Conservation (phyloP, 2,329 filamentous ascomycete species). For the Penicillium sp. region DNA sequence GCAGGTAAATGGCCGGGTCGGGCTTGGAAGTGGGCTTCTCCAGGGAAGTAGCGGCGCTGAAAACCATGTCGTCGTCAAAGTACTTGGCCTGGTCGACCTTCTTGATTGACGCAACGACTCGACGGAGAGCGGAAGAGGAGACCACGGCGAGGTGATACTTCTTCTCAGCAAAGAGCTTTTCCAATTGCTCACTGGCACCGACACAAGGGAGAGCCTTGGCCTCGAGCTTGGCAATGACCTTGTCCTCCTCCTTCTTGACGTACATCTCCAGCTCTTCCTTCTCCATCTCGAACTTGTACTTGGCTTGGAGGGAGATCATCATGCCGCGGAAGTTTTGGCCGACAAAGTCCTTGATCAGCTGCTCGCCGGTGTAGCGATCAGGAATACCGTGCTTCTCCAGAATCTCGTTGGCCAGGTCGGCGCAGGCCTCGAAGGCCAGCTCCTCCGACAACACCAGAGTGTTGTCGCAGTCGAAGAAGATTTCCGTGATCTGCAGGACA, state of each 20-base stretch:
- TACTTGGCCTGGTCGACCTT: constrained; percentile 81
- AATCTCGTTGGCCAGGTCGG: constrained; percentile 86
- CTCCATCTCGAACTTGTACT: constrained; percentile 74
- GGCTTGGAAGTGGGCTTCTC: constrained; percentile 85
- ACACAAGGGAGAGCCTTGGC: constrained; percentile 70
- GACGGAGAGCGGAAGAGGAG: constrained; percentile 76
- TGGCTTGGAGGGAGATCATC: constrained; percentile 76
- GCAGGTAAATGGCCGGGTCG: constrained; percentile 85
- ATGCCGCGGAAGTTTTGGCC: constrained; percentile 95
- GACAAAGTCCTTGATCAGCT: constrained; percentile 84
- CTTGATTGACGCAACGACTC: constrained; percentile 77
- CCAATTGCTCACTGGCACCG: constrained; percentile 71
- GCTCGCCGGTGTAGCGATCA: constrained; percentile 75
- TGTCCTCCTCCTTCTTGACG: constrained; percentile 78
- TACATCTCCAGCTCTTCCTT: constrained; percentile 74
- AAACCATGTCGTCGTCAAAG: constrained; percentile 77
- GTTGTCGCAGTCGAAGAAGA: constrained; percentile 82
- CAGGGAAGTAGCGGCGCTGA: constrained; percentile 81
- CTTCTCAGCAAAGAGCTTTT: constrained; percentile 64
- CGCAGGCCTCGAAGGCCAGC: constrained; percentile 89
- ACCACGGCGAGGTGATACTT: constrained; percentile 81
- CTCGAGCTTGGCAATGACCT: constrained; percentile 80
- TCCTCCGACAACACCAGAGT: constrained; percentile 91
- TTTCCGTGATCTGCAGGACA: constrained; percentile 64
- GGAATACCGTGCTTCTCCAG: constrained; percentile 69